Percentiles rank a stretch among this genome's conserved stretches.
Conservation (phyloP, 768 basidiomycete species). For the Tremella mesenterica region DNA sequence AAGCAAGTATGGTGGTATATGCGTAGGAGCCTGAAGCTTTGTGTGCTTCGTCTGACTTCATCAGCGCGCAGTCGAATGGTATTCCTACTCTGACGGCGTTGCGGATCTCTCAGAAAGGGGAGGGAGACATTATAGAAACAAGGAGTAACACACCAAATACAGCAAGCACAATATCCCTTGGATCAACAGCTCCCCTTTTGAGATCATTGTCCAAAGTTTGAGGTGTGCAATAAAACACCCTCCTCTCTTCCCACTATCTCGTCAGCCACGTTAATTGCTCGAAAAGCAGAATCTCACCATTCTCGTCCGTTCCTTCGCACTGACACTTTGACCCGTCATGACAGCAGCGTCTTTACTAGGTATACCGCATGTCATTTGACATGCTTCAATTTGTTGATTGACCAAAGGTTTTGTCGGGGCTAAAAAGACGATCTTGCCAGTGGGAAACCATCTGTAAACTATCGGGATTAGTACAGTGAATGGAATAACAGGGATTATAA, state of each 20-base stretch:
- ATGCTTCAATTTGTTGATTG: slow-evolving; percentile 87
- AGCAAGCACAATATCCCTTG: slow-evolving; percentile 68
- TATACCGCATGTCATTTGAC: slow-evolving; percentile 86
- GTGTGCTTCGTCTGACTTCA: slow-evolving; percentile 92
- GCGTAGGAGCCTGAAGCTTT: slow-evolving; percentile 87
- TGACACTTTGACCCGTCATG: slow-evolving; percentile 60
- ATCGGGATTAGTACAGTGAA: background rate
- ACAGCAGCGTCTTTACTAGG: slow-evolving; percentile 76
- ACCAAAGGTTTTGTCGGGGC: slow-evolving; percentile 96
- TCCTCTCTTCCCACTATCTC: slow-evolving; percentile 40
- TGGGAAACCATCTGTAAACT: slow-evolving; percentile 45
- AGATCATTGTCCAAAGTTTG: slow-evolving; percentile 90
- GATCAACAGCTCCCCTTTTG: slow-evolving; percentile 61
- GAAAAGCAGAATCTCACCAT: slow-evolving; percentile 9
- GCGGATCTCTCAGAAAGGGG: background rate
- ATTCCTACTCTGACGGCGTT: background rate
- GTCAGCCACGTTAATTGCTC: background rate
- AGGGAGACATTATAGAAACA: background rate
- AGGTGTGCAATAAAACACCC: slow-evolving; percentile 91
- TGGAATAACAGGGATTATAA: background rate
- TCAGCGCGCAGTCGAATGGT: too few species aligned
- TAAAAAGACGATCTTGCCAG: slow-evolving; percentile 66
- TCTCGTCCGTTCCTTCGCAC: slow-evolving; percentile 18
- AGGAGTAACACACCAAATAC: slow-evolving; percentile 59
- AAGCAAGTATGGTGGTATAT: slow-evolving; percentile 79